Conservation (phyloP, 495 filamentous ascomycete genomes). For the Aspergillus funiculosus region DNA sequence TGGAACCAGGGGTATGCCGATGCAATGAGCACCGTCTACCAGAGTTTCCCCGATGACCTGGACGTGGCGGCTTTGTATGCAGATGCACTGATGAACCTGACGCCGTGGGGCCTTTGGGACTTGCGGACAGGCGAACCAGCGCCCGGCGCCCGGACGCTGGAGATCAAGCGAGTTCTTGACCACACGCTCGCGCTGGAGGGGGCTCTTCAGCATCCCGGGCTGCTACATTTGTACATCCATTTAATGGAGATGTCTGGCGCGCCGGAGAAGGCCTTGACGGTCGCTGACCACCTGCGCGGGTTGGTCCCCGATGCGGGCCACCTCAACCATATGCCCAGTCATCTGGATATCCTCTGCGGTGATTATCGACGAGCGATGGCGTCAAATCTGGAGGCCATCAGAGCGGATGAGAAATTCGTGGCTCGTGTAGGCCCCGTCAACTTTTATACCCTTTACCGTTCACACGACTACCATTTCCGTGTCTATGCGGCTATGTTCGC, state of each 20-base stretch:
- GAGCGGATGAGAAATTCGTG: slow-evolving; percentile 57
- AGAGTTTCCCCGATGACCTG: slow-evolving; percentile 48
- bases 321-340: slow-evolving; percentile 67
- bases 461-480: slow-evolving; percentile 61
- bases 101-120: slow-evolving; percentile 64
- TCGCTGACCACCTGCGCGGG: slow-evolving; percentile 54
- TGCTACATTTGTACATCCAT: slow-evolving; percentile 67
- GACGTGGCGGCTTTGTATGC: slow-evolving; percentile 58
- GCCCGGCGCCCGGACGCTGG: slow-evolving; percentile 48
- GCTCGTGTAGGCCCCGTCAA: slow-evolving; percentile 44
- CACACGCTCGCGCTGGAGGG: slow-evolving; percentile 38
- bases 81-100: slow-evolving; percentile 64
- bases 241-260: slow-evolving; percentile 66
- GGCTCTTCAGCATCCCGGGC: slow-evolving; percentile 50
- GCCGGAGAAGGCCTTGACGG: slow-evolving; percentile 52
- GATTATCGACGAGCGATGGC: slow-evolving; percentile 57
- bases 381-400: slow-evolving; percentile 58
- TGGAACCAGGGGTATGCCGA: slow-evolving; percentile 55
- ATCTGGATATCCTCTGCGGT: slow-evolving; percentile 61
- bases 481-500: slow-evolving; percentile 70
- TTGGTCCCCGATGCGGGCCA: slow-evolving; percentile 63
- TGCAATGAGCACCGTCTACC: slow-evolving; percentile 55
- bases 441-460: slow-evolving; percentile 64
- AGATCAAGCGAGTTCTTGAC: slow-evolving; percentile 53
- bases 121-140: slow-evolving; percentile 51